Percentiles rank a stretch among this genome's conserved stretches.
Conservation (phyloP, 2,329 filamentous ascomycete genomes). For the Aspergillus carbonarius region DNA sequence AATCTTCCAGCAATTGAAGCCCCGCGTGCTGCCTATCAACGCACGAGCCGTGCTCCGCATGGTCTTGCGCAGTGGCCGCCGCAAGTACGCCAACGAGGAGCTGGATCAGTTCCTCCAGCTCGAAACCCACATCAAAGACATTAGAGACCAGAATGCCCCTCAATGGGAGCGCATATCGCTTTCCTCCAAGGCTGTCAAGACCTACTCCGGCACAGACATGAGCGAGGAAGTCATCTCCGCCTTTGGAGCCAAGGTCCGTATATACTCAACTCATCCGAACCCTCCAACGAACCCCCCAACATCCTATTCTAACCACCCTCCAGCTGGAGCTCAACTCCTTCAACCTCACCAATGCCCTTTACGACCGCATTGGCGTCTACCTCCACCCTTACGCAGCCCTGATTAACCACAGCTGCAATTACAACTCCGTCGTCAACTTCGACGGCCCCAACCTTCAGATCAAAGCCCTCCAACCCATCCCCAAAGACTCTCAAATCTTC, state of each 20-base stretch:
- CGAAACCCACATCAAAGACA: conserved; percentile 51
- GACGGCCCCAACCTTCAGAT: conserved; percentile 53
- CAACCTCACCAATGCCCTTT: conserved; percentile 55
- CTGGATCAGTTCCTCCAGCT: conserved; percentile 47
- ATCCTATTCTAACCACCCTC: neutral
- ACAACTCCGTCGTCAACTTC: conserved; percentile 59
- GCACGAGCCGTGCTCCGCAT: conserved; percentile 58
- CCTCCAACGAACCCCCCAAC: neutral
- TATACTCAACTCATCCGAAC: neutral
- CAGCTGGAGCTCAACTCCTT: conserved; percentile 60
- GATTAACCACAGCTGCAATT: conserved; percentile 63
- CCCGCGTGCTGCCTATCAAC: conserved; percentile 53
- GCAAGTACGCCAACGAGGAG: conserved; percentile 38
- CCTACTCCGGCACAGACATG: conserved; percentile 52
- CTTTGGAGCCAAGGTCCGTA: conserved; percentile 48
- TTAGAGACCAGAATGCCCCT: conserved; percentile 41
- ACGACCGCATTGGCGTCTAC: conserved; percentile 60
- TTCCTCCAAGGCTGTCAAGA: conserved; percentile 54
- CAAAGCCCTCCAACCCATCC: conserved; percentile 54
- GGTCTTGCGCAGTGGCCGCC: conserved; percentile 43
- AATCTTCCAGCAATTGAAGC: conserved; percentile 48
- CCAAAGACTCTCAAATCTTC: conserved; percentile 57
- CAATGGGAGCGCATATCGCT: conserved; percentile 53
- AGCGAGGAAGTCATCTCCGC: conserved; percentile 43
- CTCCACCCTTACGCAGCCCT: conserved; percentile 55